Evolutionary conservation across 2,329 filamentous ascomycete genomes (phyloP).

Genomic region (Rachicladosporium sp.): DNA sequence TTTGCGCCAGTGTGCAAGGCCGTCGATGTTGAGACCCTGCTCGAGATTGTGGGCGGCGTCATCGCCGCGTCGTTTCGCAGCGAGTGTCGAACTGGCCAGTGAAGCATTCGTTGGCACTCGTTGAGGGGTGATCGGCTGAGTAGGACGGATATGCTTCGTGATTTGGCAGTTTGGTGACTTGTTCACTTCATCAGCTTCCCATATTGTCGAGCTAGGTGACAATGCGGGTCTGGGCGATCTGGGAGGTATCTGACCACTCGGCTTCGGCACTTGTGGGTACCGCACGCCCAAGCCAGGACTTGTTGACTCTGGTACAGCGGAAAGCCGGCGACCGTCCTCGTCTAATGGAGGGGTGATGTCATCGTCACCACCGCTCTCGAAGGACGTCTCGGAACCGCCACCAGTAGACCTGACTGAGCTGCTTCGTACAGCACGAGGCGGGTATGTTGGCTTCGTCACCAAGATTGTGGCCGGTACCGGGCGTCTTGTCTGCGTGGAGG

Average conservation of each 20-base stretch:
- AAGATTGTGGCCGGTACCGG: background rate
- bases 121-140: background rate
- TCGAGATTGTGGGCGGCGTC: conserved; percentile 25
- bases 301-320: conserved; percentile 27
- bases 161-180: background rate
- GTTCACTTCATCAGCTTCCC: too few species aligned
- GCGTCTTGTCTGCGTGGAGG: background rate
- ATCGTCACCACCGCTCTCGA: conserved; percentile 33
- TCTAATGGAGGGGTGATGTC: conserved; percentile 33
- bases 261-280: conserved; percentile 37
- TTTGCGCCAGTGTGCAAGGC: conserved; percentile 10
- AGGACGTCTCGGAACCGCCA: conserved; percentile 29
- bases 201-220: conserved; percentile 4
- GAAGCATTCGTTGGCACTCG: conserved; percentile 2
- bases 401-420: conserved; percentile 5
- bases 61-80: conserved; percentile 26
- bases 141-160: background rate
- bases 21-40: conserved; percentile 21
- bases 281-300: conserved; percentile 32
- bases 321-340: conserved; percentile 30
- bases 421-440: conserved; percentile 12
- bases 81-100: conserved; percentile 20
- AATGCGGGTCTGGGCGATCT: conserved; percentile 16
- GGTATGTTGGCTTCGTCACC: conserved; percentile 11
- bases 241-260: conserved; percentile 34